Percentiles rank a stretch among this genome's conserved stretches.
phyloP scores from a whole-genome alignment of 2,329 filamentous ascomycete genomes.

The Trichoderma pleuroti region DNA sequence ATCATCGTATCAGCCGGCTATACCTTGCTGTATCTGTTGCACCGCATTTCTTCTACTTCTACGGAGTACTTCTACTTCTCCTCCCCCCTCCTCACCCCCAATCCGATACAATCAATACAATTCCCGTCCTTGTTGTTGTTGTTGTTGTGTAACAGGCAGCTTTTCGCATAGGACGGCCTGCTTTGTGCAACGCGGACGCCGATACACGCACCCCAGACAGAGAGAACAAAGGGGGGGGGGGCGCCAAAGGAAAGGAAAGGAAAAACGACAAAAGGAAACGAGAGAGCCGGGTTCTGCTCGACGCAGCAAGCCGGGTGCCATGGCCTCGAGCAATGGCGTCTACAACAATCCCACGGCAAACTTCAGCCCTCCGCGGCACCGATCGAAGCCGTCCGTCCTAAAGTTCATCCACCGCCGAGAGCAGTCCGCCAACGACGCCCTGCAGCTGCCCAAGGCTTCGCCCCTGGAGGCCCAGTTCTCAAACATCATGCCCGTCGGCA shows the following conservation, averaged over 20 bases:
- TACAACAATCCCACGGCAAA: slow-evolving; percentile 15
- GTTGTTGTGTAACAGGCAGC: slow-evolving; percentile 6
- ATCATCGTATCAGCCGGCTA: background rate
- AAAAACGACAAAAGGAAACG: background rate
- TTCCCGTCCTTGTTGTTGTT: slow-evolving; percentile 1
- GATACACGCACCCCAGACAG: background rate
- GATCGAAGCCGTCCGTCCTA: slow-evolving; percentile 49
- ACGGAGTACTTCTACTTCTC: background rate
- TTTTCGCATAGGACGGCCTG: background rate
- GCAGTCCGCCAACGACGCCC: slow-evolving; percentile 43
- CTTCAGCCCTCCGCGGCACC: slow-evolving; percentile 29
- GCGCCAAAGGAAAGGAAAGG: background rate
- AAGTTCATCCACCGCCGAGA: slow-evolving; percentile 50
- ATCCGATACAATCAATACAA: slow-evolving; percentile 1
- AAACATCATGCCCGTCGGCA: slow-evolving; percentile 32
- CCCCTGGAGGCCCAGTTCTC: slow-evolving; percentile 25
- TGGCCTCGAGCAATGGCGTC: slow-evolving; percentile 22
- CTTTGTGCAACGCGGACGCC: background rate
- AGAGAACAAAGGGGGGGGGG: background rate
- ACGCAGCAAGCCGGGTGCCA: slow-evolving; percentile 17
- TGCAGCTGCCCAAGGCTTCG: slow-evolving; percentile 22
- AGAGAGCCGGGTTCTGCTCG: background rate
- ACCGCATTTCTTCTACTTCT: background rate
- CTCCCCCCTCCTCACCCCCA: background rate
- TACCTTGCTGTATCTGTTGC: background rate